These are phyloP conservation scores for Ustilago sp. DNA, from an alignment of 1,284 basidiomycete species.

Conservation along the genomic window DNA sequence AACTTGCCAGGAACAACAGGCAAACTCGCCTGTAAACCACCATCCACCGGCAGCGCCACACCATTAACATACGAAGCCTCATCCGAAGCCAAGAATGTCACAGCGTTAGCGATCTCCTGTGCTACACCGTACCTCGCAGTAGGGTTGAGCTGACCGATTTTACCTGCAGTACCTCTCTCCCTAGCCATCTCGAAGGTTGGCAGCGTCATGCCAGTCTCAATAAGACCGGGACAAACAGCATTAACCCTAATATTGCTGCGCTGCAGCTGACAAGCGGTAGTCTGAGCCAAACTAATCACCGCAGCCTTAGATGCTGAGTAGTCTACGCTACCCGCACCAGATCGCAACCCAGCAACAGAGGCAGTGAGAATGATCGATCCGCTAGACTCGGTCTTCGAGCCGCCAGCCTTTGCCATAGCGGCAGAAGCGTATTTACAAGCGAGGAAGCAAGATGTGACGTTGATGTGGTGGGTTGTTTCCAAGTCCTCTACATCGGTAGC, in stretches of 20 bases:
- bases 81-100: constrained; percentile 88
- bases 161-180: constrained; percentile 77
- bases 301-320: constrained; percentile 74
- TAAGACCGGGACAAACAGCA: constrained; percentile 88
- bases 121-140: constrained; percentile 76
- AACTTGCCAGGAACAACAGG: constrained; percentile 78
- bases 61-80: constrained; percentile 88
- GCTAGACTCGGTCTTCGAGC: constrained; percentile 75
- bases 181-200: constrained; percentile 81
- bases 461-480: constrained; percentile 82
- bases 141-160: constrained; percentile 88
- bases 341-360: constrained; percentile 88
- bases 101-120: constrained; percentile 79
- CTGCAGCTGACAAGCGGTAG: constrained; percentile 82
- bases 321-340: constrained; percentile 85
- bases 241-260: constrained; percentile 88
- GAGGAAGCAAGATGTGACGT: constrained; percentile 88
- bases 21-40: constrained; percentile 80
- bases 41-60: constrained; percentile 86
- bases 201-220: constrained; percentile 88
- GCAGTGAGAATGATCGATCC: constrained; percentile 92
- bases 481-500: constrained; percentile 78
- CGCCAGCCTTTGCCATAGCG: constrained; percentile 79
- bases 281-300: constrained; percentile 83
- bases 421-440: constrained; percentile 85